A percentile compares a stretch with the other conserved stretches of the same genome.
phyloP scores from a whole-genome alignment of 768 basidiomycete genomes.

The Pleurotus sapidus region DNA sequence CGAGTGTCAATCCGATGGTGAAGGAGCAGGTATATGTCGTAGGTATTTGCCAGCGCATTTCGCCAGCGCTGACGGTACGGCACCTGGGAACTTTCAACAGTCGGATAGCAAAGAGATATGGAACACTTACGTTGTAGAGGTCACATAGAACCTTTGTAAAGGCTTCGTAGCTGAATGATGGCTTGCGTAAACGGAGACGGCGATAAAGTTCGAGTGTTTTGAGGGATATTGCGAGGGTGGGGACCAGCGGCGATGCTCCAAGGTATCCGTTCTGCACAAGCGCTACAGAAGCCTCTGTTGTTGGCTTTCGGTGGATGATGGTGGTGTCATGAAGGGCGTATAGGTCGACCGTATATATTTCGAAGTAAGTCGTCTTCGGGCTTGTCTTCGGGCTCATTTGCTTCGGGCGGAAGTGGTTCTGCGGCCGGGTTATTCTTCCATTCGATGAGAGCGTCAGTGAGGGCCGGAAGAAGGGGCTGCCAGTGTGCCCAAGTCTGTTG shows the following conservation, averaged over 20 bases:
- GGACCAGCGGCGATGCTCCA: background rate
- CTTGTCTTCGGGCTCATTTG: too few relatives aligned
- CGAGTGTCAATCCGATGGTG: slow-evolving; percentile 12
- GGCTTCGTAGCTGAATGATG: slow-evolving; percentile 21
- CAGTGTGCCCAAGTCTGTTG: background rate
- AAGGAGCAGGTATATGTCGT: slow-evolving; percentile 32
- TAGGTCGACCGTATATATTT: slow-evolving; percentile 13
- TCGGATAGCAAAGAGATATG: background rate
- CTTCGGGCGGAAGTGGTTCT: background rate
- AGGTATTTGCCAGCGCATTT: slow-evolving; percentile 24
- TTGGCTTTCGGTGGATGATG: background rate
- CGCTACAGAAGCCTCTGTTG: background rate
- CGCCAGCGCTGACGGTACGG: slow-evolving; percentile 20
- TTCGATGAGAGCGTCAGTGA: background rate
- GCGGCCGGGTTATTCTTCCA: slow-evolving; percentile 8
- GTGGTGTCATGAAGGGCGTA: slow-evolving; percentile 8
- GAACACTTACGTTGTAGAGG: slow-evolving; percentile 15
- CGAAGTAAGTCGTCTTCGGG: slow-evolving; percentile 3
- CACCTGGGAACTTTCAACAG: slow-evolving; percentile 14
- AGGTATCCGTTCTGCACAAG: slow-evolving; percentile 2
- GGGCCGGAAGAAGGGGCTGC: background rate
- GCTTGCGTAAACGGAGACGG: slow-evolving; percentile 10
- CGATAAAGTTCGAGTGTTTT: slow-evolving; percentile 10
- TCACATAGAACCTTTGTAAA: slow-evolving; percentile 23
- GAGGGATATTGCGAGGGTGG: slow-evolving; percentile 2